Percentiles rank a stretch among this genome's conserved stretches.
Conservation (phyloP, 2,329 filamentous ascomycete genomes). For the Grosmannia serpens region DNA sequence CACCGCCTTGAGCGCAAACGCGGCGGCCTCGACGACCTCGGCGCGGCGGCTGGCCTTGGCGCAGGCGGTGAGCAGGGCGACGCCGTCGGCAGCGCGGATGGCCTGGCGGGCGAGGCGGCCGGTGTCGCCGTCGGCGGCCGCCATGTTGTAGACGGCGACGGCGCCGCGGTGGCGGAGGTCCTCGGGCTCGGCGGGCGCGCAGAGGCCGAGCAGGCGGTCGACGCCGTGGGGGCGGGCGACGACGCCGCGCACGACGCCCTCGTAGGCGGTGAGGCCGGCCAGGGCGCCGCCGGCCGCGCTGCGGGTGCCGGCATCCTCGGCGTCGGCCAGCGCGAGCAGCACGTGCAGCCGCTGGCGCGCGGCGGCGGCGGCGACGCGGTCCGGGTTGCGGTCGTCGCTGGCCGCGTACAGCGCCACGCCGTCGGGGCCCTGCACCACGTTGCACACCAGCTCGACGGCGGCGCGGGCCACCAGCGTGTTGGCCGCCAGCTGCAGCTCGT, state of each 20-base stretch:
- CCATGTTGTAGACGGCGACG: constrained; percentile 63
- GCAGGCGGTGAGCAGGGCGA: constrained; percentile 57
- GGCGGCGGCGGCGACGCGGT: constrained; percentile 43
- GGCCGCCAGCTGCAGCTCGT: constrained; percentile 69
- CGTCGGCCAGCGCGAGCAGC: constrained; percentile 75
- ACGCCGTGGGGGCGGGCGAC: constrained; percentile 61
- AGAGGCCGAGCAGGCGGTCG: constrained; percentile 68
- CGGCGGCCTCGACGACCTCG: constrained; percentile 59
- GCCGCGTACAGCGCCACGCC: constrained; percentile 55
- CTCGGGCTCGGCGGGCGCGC: constrained; percentile 63
- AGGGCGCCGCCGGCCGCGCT: constrained; percentile 80
- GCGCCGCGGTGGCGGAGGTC: constrained; percentile 61
- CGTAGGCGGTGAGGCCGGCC: constrained; percentile 71
- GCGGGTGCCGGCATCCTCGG: constrained; percentile 68
- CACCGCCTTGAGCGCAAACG: constrained; percentile 61
- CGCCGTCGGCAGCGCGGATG: constrained; percentile 49
- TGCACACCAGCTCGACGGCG: constrained; percentile 81
- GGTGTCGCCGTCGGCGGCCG: constrained; percentile 52
- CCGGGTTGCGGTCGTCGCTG: constrained; percentile 34
- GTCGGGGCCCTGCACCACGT: constrained; percentile 61
- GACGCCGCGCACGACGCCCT: constrained; percentile 60
- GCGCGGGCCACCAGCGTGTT: constrained; percentile 72
- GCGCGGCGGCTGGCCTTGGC: constrained; percentile 57
- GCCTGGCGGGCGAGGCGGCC: constrained; percentile 49
- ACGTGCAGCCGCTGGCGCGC: constrained; percentile 70